Evolutionary conservation across 2,329 filamentous ascomycete species (phyloP).

Genomic region (Penicillium hesseltinei): DNA sequence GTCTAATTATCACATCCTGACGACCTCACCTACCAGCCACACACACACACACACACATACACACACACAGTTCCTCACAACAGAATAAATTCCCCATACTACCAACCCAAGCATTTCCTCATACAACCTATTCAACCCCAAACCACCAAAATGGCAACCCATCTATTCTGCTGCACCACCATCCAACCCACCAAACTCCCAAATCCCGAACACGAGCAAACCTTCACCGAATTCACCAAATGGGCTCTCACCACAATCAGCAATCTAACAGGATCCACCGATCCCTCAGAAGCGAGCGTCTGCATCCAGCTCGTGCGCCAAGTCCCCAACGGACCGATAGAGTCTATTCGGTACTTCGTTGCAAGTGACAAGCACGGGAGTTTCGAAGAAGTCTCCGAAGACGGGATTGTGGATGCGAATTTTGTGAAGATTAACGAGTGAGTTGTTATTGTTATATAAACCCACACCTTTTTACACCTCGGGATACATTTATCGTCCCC

Average conservation of each 20-base stretch:
- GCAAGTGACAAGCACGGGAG: not conserved
- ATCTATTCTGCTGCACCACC: not conserved
- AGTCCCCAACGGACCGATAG: not conserved
- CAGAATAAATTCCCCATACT: not conserved
- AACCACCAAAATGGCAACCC: not conserved
- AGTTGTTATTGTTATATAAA: not conserved
- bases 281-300: not conserved
- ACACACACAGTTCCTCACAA: too few relatives aligned
- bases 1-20: conserved; percentile 6
- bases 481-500: not conserved
- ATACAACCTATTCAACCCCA: not conserved
- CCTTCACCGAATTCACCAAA: not conserved
- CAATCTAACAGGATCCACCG: not conserved
- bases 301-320: not conserved
- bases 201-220: not conserved
- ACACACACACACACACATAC: not conserved
- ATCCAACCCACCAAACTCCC: not conserved
- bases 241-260: not conserved
- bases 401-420: not conserved
- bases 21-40: not conserved
- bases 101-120: not conserved
- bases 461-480: too few relatives aligned
- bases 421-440: not conserved
- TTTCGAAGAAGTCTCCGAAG: not conserved
- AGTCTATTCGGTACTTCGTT: not conserved